Evolutionary conservation across 805 yeast species (phyloP), one percentile per base, ranked within the genome.

Genomic region (Starmerella floris): DNA sequence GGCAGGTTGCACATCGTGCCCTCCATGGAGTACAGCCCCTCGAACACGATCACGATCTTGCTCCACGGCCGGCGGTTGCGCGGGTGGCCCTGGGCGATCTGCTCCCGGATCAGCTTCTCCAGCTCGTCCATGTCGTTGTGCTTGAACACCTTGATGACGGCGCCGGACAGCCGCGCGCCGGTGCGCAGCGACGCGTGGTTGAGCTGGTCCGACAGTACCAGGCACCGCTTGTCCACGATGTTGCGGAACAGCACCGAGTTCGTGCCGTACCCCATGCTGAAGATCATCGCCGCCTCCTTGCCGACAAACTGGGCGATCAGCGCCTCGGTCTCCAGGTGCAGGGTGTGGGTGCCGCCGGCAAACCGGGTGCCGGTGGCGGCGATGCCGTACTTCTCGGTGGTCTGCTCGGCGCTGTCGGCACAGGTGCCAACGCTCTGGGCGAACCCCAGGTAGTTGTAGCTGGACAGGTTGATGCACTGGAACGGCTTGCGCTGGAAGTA

Each of bases 41-140:
- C 97, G 37, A 87, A 88, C 46, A 87, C 84, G 50, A 87, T 73
- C 57, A 56, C 79, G 74, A 66, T 66, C 58, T 66, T 66, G 54
- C 77, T 78, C 96, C 97, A 91, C 2, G 99, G 98, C 51, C 97
- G 79, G 60, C 87, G 95, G 15, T 85, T 76, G 57, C 83, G 80
- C 41, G 96, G 88, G 66, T 87, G 96, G 46, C 97, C 97, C 61
- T 83, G 87, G 16, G 88, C 77, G 57, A 87, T 88, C 51, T 81
- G 79, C 54, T 83, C 85, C 53, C 94, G 73, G 34, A 87, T 63
- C 41, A 85, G 63, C 48, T 72, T 71, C 63, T 88, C 96, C 50
- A 87, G 70, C 41, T 67, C 75, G 4, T 67, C 68, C 84, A 85
- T 83, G 60, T 91, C 88, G 62, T 87, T 88, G 63, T 91, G 98